Evolutionary conservation across 441 rosid genomes (phyloP), one percentile per base, ranked within the genome.

Genomic region (Manihot esculenta): DNA sequence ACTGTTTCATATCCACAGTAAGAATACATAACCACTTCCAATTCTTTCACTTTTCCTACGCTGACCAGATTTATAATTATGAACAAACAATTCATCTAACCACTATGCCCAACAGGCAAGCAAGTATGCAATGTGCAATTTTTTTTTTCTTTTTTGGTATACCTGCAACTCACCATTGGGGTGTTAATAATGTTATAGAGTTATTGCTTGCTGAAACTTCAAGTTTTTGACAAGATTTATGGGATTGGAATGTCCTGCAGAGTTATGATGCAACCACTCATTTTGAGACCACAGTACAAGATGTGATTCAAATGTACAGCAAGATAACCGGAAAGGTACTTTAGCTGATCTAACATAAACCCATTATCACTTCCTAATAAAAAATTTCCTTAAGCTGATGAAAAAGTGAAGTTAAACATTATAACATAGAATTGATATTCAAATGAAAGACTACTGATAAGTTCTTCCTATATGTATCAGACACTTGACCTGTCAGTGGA

Each of bases 401-500:
- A 6, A 24, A 5, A 42, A 14, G 26, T 14, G 53, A 63, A 63
- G 18, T 45, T 38, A 21, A 53, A 53, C 11, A 44, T 11, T 45
- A 9, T 42, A 62, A 24, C 7, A 7, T 10, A 13, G 5, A 44
- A 47, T 44, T 44, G 23, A 17, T 59, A n/a, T 27, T 41, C 62
- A 33, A 38, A 59, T 18, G 13, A 15, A 10, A 2, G 7, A 57
- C 15, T 23, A 63, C 67, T 44, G 24, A 42, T 24, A 18, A 23
- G 33, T 64, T 47, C 15, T 14, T 27, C 8, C 21, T 27, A 15
- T 47, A 15, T 64, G 42, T 4, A 24, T 26, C 56, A 64, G 56
- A 64, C 54, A 23, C 68, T 48, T 48, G 68, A 64, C 68, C 54
- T 64, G 41, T 15, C 54, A 26, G 56, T 64, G 68, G 68, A 64